Evolutionary conservation across 2,329 filamentous ascomycete species (phyloP).

Genomic region (Scytalidium lignicola): DNA sequence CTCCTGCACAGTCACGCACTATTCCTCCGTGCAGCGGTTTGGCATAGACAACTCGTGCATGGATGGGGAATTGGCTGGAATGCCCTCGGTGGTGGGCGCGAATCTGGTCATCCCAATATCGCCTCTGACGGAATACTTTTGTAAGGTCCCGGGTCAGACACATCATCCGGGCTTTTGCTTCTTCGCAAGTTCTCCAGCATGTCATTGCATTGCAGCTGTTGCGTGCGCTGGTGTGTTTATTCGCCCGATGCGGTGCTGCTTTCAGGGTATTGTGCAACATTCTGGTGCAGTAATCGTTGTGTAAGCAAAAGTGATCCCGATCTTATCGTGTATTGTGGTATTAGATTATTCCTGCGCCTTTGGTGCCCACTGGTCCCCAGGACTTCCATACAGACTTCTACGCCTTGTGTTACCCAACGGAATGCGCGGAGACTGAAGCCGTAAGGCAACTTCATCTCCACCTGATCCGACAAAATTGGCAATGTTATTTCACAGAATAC

Average conservation of each 20-base stretch:
- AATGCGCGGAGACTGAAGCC: background rate
- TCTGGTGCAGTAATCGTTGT: too few relatives aligned
- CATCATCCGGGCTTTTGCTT: background rate
- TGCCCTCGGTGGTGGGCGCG: too few relatives aligned
- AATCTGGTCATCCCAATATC: too few relatives aligned
- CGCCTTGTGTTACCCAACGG: background rate
- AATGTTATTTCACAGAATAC: background rate
- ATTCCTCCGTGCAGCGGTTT: background rate
- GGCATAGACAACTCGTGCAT: background rate
- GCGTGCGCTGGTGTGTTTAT: too few relatives aligned
- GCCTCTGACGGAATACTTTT: background rate
- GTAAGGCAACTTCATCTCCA: background rate
- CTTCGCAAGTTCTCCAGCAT: too few relatives aligned
- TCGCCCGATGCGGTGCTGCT: too few relatives aligned
- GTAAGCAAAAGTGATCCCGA: background rate
- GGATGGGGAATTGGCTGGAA: too few relatives aligned
- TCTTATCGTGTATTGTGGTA: background rate
- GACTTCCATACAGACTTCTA: background rate
- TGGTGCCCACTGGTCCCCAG: background rate
- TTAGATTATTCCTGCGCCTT: background rate
- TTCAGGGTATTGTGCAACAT: too few relatives aligned
- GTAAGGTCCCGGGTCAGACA: background rate
- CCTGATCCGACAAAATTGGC: background rate
- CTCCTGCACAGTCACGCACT: background rate
- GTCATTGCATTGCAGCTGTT: too few relatives aligned